phyloP scores from a whole-genome alignment of 345 rosid genomes.

The Hibiscus syriacus region DNA sequence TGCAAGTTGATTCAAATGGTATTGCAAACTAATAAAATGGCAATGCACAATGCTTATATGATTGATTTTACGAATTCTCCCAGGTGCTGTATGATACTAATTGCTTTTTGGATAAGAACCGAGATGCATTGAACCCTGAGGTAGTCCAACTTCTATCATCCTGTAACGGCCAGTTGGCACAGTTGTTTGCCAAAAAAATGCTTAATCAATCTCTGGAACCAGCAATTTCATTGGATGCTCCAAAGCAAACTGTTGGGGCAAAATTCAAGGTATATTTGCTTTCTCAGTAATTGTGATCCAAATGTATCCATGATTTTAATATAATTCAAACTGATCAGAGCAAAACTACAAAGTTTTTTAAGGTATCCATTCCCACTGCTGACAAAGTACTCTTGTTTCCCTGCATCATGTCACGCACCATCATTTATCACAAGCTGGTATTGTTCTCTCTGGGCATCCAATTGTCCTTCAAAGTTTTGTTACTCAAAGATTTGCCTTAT shows the following conservation, averaged over 20 bases:
- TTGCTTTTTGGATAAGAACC: conserved; percentile 91
- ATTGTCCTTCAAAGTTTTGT: too few relatives aligned
- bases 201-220: conserved; percentile 32
- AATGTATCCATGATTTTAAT: background rate
- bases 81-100: conserved; percentile 79
- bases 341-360: background rate
- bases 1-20: background rate
- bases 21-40: background rate
- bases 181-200: conserved; percentile 42
- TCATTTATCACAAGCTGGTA: too few relatives aligned
- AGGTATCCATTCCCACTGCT: background rate
- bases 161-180: conserved; percentile 45
- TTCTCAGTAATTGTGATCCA: background rate
- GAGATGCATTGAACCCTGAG: conserved; percentile 63
- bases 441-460: too few relatives aligned
- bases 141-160: conserved; percentile 62
- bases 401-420: too few relatives aligned
- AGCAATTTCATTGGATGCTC: conserved; percentile 35
- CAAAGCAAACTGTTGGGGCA: conserved; percentile 57
- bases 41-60: background rate
- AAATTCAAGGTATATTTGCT: conserved; percentile 65
- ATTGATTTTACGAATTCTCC: conserved; percentile 21
- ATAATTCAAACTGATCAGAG: background rate
- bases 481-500: too few relatives aligned
- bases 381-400: too few relatives aligned